Evolutionary conservation across 1,284 basidiomycete genomes (phyloP).

Genomic region (Ganoderma lingzhi): DNA sequence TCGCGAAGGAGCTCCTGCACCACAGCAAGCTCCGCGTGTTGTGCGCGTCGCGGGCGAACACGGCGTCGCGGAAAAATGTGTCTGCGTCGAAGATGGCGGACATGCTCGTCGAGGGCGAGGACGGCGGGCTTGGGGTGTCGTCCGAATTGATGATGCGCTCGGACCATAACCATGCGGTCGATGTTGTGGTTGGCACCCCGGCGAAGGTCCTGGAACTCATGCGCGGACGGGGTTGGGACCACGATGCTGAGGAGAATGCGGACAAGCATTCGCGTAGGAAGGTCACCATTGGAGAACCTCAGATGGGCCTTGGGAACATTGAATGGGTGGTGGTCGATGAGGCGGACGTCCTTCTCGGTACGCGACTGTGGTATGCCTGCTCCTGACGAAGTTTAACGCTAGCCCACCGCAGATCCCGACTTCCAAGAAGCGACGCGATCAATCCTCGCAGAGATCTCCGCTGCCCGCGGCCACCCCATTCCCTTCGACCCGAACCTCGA

Average conservation of each 20-base stretch:
- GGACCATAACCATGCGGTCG: slow-evolving; percentile 53
- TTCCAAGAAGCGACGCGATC: slow-evolving; percentile 76
- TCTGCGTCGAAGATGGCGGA: slow-evolving; percentile 60
- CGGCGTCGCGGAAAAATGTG: slow-evolving; percentile 44
- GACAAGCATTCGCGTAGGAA: slow-evolving; percentile 35
- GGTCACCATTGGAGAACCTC: slow-evolving; percentile 52
- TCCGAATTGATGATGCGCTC: slow-evolving; percentile 29
- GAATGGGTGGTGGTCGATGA: slow-evolving; percentile 92
- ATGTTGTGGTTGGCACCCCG: slow-evolving; percentile 83
- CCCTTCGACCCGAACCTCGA: slow-evolving; percentile 38
- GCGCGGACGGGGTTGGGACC: slow-evolving; percentile 72
- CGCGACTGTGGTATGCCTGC: slow-evolving; percentile 26
- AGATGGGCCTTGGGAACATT: slow-evolving; percentile 67
- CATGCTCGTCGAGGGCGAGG: slow-evolving; percentile 34
- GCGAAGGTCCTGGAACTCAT: slow-evolving; percentile 79
- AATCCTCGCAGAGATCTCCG: slow-evolving; percentile 73
- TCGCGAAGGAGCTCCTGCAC: slow-evolving; percentile 80
- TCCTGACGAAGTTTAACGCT: background rate
- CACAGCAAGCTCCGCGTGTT: slow-evolving; percentile 76
- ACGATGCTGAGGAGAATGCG: slow-evolving; percentile 41
- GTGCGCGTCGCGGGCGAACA: slow-evolving; percentile 74
- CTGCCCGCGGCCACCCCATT: slow-evolving; percentile 63
- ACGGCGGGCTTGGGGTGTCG: slow-evolving; percentile 41
- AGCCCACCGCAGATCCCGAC: slow-evolving; percentile 66
- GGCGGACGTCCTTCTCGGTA: slow-evolving; percentile 89